Evolutionary conservation across 306 rosid species (phyloP), one percentile per base, ranked within the genome.

Genomic region (Gillenia trifoliata): DNA sequence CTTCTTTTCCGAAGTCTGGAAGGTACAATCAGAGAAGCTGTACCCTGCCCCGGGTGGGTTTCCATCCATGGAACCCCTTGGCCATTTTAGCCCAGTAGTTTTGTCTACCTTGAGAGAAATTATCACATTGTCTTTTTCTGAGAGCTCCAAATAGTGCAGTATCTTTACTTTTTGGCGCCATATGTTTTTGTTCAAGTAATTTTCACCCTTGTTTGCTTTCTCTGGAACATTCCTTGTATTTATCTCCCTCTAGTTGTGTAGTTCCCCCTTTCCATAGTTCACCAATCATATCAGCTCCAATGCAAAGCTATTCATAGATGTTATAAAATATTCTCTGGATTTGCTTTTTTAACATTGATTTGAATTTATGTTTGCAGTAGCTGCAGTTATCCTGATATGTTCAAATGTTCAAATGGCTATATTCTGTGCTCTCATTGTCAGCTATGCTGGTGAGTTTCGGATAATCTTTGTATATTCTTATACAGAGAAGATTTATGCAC

Each of bases 391-490:
- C 79, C 81, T 94, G 79, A 74, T 91, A 23, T 83, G 50, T 77
- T 89, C 88, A 54, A 87, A 89, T 68, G 93, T 91, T 84, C 98
- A 91, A 79, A 85, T 86, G 91, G 97, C 97, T 75, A 86, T 94
- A 70, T 86, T 91, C 79, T 94, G 83, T 69, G 95, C 97, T 29
- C 67, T 94, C 60, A 64, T 82, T 54, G 75, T 91, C 77, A 85
- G 92, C 79, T 94, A 94, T 82, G 78, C 88, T 61, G 89, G 98
- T 91, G 71, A 83, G 40, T 71, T 29, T 70, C 62, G 23, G 49
- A 30, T 45, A 33, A 28, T 8, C 64, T 20, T 31, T 45, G 20
- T 31, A 8, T 33, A 20, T 76, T 36, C n/a, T 13, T 28, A 68
- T 19, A 17, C 28, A 7, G 20, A 19, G 25, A 47, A 68, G 45